A percentile compares a stretch with the other conserved stretches of the same genome.
Evolutionary conservation across 2,329 filamentous ascomycete species (phyloP).

Genomic region (Xylaria arbuscula): DNA sequence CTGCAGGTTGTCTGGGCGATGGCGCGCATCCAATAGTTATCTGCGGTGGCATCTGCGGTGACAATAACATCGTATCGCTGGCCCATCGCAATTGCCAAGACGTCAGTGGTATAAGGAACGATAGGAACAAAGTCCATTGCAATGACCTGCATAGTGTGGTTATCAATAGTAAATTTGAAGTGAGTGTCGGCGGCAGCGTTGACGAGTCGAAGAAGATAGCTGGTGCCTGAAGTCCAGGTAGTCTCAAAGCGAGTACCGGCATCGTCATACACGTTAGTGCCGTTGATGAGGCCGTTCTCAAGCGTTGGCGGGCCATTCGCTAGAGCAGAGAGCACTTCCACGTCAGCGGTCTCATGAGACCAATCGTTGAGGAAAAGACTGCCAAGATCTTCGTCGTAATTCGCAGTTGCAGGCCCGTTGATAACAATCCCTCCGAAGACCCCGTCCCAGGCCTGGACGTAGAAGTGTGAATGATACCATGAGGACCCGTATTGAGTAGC

Average conservation of each 20-base stretch:
- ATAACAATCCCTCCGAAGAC: slow-evolving; percentile 70
- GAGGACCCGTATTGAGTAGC: slow-evolving; percentile 65
- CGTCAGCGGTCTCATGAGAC: slow-evolving; percentile 59
- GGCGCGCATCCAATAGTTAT: slow-evolving; percentile 48
- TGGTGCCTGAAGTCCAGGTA: slow-evolving; percentile 54
- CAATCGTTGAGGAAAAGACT: slow-evolving; percentile 69
- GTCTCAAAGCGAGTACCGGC: slow-evolving; percentile 40
- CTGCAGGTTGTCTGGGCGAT: slow-evolving; percentile 36
- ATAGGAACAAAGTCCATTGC: slow-evolving; percentile 67
- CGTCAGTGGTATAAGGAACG: slow-evolving; percentile 61
- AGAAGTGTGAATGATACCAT: slow-evolving; percentile 72
- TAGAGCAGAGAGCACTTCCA: slow-evolving; percentile 49
- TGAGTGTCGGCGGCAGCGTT: slow-evolving; percentile 56
- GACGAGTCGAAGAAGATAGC: slow-evolving; percentile 59
- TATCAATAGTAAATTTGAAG: slow-evolving; percentile 62
- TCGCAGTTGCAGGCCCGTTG: slow-evolving; percentile 66
- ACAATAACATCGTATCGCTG: slow-evolving; percentile 44
- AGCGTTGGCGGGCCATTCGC: slow-evolving; percentile 51
- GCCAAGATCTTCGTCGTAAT: slow-evolving; percentile 74
- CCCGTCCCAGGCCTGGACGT: slow-evolving; percentile 56
- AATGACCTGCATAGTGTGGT: slow-evolving; percentile 67
- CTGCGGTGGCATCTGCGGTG: slow-evolving; percentile 37
- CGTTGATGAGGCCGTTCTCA: slow-evolving; percentile 56
- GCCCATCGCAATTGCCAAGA: slow-evolving; percentile 51
- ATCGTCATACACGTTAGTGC: slow-evolving; percentile 47